These are phyloP conservation scores for Chytridium lagenaria DNA, from an alignment of 371 early-diverging fungal species.

Conservation along the genomic window DNA sequence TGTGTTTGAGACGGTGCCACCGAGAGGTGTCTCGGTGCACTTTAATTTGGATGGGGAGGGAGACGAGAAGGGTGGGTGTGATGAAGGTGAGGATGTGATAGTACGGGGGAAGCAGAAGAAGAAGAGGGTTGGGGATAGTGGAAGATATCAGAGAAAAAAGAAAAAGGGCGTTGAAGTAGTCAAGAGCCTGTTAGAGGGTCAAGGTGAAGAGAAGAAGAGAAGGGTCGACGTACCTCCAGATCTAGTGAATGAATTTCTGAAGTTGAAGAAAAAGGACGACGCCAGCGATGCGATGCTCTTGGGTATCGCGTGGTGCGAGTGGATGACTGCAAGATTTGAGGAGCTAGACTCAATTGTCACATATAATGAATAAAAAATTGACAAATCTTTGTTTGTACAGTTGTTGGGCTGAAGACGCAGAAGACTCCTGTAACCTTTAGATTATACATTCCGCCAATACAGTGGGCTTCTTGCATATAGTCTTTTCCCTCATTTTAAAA, in stretches of 20 bases:
- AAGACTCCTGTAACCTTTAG: too few species aligned
- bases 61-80: too few species aligned
- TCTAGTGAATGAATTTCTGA: background rate
- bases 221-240: background rate
- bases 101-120: background rate
- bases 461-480: too few species aligned
- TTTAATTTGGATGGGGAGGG: background rate
- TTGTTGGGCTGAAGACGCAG: too few species aligned
- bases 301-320: constrained; percentile 18
- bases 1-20: background rate
- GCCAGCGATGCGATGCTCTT: constrained; percentile 28
- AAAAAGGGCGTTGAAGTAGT: background rate
- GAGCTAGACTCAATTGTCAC: background rate
- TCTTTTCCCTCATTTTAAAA: too few species aligned
- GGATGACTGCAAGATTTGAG: background rate
- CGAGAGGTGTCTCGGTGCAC: background rate
- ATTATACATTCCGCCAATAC: too few species aligned
- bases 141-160: background rate
- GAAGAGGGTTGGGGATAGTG: background rate
- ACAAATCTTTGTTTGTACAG: background rate
- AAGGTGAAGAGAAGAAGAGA: background rate
- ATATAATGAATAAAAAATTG: background rate
- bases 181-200: background rate
- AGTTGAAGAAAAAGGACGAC: constrained; percentile 24
- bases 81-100: background rate